Evolutionary conservation across 2,329 filamentous ascomycete species (phyloP), one percentile per base, ranked within the genome.

Genomic region (Penicillium sp.): DNA sequence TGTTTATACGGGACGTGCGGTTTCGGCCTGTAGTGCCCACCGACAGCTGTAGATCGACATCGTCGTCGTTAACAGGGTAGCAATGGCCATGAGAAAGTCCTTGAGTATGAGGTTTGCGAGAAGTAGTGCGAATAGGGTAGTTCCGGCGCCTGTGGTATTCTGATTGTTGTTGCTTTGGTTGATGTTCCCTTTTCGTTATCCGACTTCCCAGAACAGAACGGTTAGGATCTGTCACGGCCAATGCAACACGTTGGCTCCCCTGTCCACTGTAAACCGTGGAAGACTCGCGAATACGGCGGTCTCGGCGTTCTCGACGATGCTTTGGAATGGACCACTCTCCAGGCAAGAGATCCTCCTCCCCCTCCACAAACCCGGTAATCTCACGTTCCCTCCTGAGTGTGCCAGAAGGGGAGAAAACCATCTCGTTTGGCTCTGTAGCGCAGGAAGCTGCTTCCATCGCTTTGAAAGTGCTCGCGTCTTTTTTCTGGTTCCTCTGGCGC

Each of bases 401-500:
- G 5, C 78, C 77, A 11, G 68, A 68, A 14, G 76, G 72, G 14
- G 75, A 77, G 58, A 78, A 80, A 14, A 80, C 72, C 21, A 74
- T 66, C 58, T 81, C 78, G 4, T 72, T 75, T 2, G 78, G 76
- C 59, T 78, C 71, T 14, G 79, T 73, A 16, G 69, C 64, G 49
- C 67, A 64, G 2, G 78, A 79, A 5, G 74, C 74, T 52, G 64
- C 69, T 60, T 79, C 71, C 77, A 81, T 78, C 60, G 68, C 71
- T 60, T 69, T 76, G 47, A 80, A 53, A 23, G 76, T 70, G 30
- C 68, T 74, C 12, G 68, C 69, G 47, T 80, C 77, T 60, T 81
- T 81, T 62, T 78, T 80, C 63, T 81, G 78, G 56, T 81, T 81
- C 42, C 78, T 74, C 58, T 73, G 77, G 45, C 74, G 72, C 60